A percentile compares a stretch with the other conserved stretches of the same genome.
These are phyloP conservation scores for Metarhizium robertsii DNA, from an alignment of 2,329 filamentous ascomycete genomes.

Conservation along the genomic window DNA sequence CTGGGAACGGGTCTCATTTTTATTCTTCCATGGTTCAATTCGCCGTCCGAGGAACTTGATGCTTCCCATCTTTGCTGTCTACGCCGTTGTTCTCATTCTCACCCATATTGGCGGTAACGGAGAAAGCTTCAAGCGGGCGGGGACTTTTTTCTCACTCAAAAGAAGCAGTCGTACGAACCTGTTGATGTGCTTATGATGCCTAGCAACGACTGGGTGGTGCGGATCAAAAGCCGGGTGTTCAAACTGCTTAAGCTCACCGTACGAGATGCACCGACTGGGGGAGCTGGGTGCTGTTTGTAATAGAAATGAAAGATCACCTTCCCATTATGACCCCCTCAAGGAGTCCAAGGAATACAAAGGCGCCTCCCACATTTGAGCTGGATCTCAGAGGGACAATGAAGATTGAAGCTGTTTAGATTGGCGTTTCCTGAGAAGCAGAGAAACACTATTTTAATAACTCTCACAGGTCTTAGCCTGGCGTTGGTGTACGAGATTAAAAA, in stretches of 20 bases:
- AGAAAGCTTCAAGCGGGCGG: conserved; percentile 1
- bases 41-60: conserved; percentile 8
- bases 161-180: conserved; percentile 8
- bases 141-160: conserved; percentile 7
- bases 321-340: conserved; percentile 2
- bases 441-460: no score
- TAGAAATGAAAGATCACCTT: no score
- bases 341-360: conserved; percentile 2
- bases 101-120: conserved; percentile 20
- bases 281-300: no score
- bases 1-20: conserved; percentile 19
- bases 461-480: no score
- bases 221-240: neutral
- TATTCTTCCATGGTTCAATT: conserved; percentile 14
- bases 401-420: neutral
- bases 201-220: neutral
- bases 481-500: no score
- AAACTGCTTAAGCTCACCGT: neutral
- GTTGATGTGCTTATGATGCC: conserved; percentile 4
- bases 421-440: no score
- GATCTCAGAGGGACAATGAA: neutral
- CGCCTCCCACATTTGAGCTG: neutral
- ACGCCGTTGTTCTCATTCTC: conserved; percentile 21
- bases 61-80: conserved; percentile 24
- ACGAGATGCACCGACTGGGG: neutral